phyloP scores from a whole-genome alignment of 768 basidiomycete species.

The Favolaschia claudopus region DNA sequence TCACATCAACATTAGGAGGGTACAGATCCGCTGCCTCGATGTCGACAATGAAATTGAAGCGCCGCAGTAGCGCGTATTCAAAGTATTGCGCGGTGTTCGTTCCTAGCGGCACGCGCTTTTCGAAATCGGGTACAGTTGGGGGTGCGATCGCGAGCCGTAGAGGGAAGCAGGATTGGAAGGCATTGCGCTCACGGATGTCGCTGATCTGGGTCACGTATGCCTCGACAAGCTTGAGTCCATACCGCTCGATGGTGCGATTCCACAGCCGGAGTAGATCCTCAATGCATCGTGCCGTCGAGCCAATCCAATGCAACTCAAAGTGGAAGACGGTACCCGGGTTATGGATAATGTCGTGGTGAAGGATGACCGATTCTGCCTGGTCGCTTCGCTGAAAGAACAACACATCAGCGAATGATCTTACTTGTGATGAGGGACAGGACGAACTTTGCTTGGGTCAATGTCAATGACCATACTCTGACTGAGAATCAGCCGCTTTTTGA shows the following conservation, averaged over 20 bases:
- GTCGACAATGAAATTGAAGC: conserved; percentile 84
- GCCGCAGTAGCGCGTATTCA: conserved; percentile 78
- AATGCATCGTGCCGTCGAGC: conserved; percentile 89
- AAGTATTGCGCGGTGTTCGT: conserved; percentile 76
- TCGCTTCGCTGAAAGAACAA: conserved; percentile 69
- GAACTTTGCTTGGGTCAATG: conserved; percentile 77
- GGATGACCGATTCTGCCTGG: conserved; percentile 85
- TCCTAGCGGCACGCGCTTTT: conserved; percentile 72
- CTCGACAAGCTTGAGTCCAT: conserved; percentile 92
- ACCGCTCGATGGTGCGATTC: conserved; percentile 84
- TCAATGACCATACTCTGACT: conserved; percentile 94
- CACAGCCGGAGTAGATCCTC: conserved; percentile 88
- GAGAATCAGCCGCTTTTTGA: conserved; percentile 71
- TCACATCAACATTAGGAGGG: conserved; percentile 81
- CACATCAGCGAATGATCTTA: background rate
- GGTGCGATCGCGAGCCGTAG: conserved; percentile 80
- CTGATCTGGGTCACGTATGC: conserved; percentile 92
- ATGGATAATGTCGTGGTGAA: conserved; percentile 95
- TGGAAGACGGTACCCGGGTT: conserved; percentile 96
- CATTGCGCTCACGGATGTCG: conserved; percentile 84
- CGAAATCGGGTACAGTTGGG: conserved; percentile 72
- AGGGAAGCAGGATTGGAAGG: conserved; percentile 91
- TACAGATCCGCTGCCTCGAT: conserved; percentile 82
- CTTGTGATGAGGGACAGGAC: conserved; percentile 17
- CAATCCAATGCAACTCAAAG: conserved; percentile 97